These are phyloP conservation scores for Sphaerulina vaccinii DNA, from an alignment of 2,329 filamentous ascomycete species.

Conservation along the genomic window DNA sequence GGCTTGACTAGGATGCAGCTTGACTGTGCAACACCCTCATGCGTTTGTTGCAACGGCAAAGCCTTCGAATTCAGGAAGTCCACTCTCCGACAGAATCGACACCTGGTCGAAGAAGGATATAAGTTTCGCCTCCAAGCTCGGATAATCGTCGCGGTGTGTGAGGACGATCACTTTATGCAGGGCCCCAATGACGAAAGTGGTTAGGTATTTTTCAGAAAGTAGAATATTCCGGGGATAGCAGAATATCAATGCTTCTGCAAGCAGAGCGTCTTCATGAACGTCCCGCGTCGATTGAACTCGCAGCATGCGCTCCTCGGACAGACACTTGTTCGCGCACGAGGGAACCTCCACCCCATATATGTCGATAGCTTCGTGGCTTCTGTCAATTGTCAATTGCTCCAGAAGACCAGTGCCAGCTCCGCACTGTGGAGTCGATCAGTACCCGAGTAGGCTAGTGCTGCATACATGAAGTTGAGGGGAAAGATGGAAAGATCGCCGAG, in stretches of 20 bases:
- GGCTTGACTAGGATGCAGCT: constrained; percentile 2
- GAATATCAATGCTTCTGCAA: constrained; percentile 52
- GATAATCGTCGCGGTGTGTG: constrained; percentile 46
- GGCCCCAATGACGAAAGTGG: constrained; percentile 31
- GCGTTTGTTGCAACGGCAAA: constrained; percentile 21
- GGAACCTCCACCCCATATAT: constrained; percentile 52
- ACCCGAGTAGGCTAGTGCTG: constrained; percentile 1
- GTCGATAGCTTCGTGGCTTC: constrained; percentile 28
- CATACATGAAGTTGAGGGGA: constrained; percentile 9
- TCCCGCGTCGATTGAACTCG: constrained; percentile 48
- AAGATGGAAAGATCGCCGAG: constrained; percentile 4
- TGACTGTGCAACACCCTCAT: constrained; percentile 4
- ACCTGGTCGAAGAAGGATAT: constrained; percentile 15
- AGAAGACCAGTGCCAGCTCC: constrained; percentile 49
- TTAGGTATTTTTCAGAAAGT: constrained; percentile 48
- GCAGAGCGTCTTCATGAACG: constrained; percentile 42
- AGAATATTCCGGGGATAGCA: constrained; percentile 53
- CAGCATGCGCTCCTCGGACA: constrained; percentile 44
- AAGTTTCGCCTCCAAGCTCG: constrained; percentile 20
- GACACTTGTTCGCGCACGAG: constrained; percentile 46
- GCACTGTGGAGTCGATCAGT: constrained; percentile 11
- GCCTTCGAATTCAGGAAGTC: constrained; percentile 25
- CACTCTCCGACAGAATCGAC: constrained; percentile 12
- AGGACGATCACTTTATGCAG: constrained; percentile 45
- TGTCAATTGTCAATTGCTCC: constrained; percentile 42